Percentiles rank a stretch among this genome's conserved stretches.
These are phyloP conservation scores for Sporothrix pseudoabietina DNA, from an alignment of 2,329 filamentous ascomycete genomes.

Conservation along the genomic window DNA sequence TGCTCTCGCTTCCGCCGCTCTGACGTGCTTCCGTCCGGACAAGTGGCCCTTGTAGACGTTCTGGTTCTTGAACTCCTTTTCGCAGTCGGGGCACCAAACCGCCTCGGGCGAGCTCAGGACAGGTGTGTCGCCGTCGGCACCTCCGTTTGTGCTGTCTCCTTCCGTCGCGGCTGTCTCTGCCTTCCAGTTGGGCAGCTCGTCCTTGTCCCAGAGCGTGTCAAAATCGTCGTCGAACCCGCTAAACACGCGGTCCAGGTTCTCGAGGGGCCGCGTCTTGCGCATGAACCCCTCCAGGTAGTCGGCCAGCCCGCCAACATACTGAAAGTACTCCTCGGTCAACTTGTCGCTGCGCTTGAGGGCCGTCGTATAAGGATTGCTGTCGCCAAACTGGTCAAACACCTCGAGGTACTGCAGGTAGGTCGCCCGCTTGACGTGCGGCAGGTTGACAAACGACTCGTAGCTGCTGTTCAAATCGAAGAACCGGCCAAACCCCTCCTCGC, in stretches of 20 bases:
- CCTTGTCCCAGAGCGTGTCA: conserved; percentile 75
- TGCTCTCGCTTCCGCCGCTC: conserved; percentile 70
- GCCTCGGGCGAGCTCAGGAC: conserved; percentile 56
- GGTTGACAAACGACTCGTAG: conserved; percentile 88
- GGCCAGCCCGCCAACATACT: conserved; percentile 78
- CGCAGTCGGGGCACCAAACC: conserved; percentile 87
- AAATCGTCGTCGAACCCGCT: conserved; percentile 80
- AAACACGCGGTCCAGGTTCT: conserved; percentile 81
- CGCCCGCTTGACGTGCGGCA: conserved; percentile 80
- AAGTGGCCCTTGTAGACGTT: conserved; percentile 92
- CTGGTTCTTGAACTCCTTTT: conserved; percentile 93
- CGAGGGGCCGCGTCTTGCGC: conserved; percentile 78
- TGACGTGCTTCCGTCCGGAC: conserved; percentile 88
- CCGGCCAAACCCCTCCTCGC: conserved; percentile 89
- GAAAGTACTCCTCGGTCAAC: conserved; percentile 88
- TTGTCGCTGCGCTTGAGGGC: conserved; percentile 81
- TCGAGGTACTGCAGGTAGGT: conserved; percentile 93
- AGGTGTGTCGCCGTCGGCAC: conserved; percentile 18
- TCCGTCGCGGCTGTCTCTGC: conserved; percentile 37
- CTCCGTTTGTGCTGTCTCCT: not conserved
- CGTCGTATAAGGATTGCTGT: conserved; percentile 48
- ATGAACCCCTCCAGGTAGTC: conserved; percentile 88
- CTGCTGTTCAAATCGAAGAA: conserved; percentile 85
- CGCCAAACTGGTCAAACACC: conserved; percentile 77
- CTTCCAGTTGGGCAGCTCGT: conserved; percentile 77